Base-by-base conservation (phyloP, 1,139 yeast genomes). In the Taphrina betulina region DNA sequence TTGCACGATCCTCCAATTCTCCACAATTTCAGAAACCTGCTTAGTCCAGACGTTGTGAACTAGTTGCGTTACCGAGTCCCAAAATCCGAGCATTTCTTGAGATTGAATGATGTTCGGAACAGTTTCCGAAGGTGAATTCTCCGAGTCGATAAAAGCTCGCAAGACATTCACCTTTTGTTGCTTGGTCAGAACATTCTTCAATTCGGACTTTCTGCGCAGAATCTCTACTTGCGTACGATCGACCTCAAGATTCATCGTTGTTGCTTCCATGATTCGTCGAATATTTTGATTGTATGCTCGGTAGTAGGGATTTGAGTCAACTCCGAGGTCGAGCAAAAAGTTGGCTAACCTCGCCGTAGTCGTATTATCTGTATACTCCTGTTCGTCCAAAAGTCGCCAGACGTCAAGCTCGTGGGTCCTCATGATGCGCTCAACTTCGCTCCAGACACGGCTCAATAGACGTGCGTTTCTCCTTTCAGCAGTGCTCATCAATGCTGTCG, bases 381-480 rank as follows among this genome's bases (percentile, higher is more conserved):
- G 66, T 23, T 76, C 74, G 54, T 34, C 53, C 29, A 90, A 73
- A 58, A 78, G 79, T 35, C 75, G 75, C 81, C 90, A 85, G 8
- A 82, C 74, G 41, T 77, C 76, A 56, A 75, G 75, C 63, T 85
- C 80, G 69, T 87, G 90, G 28, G 75, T 77, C 29, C 78, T 79
- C 14, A 87, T 78, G 8, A 86, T 80, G 8, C 68, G 71, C 59
- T 82, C 87, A 1, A 87, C 84, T 61, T 83, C 85, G 4, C 70
- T 70, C 81, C 90, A 86, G 3, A 88, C 78, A 52, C 78, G 76
- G 50, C 77, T 76, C 22, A 75, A 67, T 22, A 75, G 70, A 7
- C 46, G 33, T 4, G 37, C 38, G 19, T 40, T 53, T 69, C 65
- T 20, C 63, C 62, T 53, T 4, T 45, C 51, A 7, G 28, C 35